These are phyloP conservation scores for Tranzscheliella williamsii DNA, from an alignment of 1,284 basidiomycete species.

Conservation along the genomic window DNA sequence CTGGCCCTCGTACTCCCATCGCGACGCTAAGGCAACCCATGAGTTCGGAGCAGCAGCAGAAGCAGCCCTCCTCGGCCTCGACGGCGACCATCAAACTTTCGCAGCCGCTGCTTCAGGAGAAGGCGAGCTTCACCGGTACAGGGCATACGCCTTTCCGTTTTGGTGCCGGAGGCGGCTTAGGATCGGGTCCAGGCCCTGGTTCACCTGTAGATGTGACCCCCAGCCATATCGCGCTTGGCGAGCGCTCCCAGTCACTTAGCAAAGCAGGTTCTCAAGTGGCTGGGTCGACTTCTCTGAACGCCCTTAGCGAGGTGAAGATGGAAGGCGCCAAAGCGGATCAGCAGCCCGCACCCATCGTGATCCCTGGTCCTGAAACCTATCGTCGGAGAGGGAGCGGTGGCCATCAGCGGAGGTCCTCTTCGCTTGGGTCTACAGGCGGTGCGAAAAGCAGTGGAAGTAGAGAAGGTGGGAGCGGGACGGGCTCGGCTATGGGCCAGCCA, in stretches of 20 bases:
- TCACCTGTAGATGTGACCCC: background rate
- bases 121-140: constrained; percentile 46
- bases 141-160: constrained; percentile 57
- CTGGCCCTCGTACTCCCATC: constrained; percentile 8
- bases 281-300: background rate
- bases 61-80: background rate
- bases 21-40: background rate
- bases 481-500: background rate
- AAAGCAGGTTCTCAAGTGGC: background rate
- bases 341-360: background rate
- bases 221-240: background rate
- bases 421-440: background rate
- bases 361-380: background rate
- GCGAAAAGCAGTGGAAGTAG: background rate
- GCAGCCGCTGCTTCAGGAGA: constrained; percentile 11
- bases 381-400: background rate
- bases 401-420: background rate
- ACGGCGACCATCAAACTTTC: constrained; percentile 8
- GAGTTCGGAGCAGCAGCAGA: background rate
- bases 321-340: background rate
- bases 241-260: constrained; percentile 1
- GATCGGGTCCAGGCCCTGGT: background rate
- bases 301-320: background rate
- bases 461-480: background rate
- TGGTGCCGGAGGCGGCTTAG: constrained; percentile 40